These are phyloP conservation scores for Orbilia ellipsospora DNA, from an alignment of 2,329 filamentous ascomycete species.

Conservation along the genomic window DNA sequence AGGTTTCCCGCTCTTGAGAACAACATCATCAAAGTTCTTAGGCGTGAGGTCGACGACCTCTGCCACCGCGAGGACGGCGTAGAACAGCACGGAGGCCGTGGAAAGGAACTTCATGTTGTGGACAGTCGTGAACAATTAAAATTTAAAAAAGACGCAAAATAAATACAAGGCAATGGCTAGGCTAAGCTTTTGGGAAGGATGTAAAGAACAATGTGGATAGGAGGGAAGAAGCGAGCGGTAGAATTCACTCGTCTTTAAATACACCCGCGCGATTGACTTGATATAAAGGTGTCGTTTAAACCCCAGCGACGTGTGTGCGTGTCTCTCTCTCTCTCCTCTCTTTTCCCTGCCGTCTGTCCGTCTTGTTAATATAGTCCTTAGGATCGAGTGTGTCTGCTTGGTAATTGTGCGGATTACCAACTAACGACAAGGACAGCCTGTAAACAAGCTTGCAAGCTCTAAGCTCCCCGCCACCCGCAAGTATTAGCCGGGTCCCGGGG, in stretches of 20 bases:
- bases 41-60: constrained; percentile 91
- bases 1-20: constrained; percentile 91
- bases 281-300: constrained; percentile 38
- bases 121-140: background rate
- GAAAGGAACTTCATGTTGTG: constrained; percentile 40
- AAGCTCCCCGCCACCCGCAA: background rate
- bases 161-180: background rate
- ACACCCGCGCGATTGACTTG: background rate
- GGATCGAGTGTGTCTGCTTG: constrained; percentile 18
- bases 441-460: background rate
- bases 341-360: too few species aligned
- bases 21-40: constrained; percentile 84
- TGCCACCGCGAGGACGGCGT: constrained; percentile 69
- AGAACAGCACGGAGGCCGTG: constrained; percentile 55
- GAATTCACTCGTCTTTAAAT: constrained; percentile 4
- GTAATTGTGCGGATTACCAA: constrained; percentile 16
- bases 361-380: background rate
- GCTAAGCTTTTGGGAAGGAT: background rate
- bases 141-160: constrained; percentile 2
- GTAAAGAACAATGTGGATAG: too few species aligned
- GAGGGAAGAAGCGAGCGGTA: background rate
- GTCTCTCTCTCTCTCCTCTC: background rate
- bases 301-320: constrained; percentile 8
- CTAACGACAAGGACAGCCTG: constrained; percentile 22
- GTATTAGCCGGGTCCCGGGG: background rate